Evolutionary conservation across 495 filamentous ascomycete genomes (phyloP).

Genomic region (Paragyromitra xinjiangensis): DNA sequence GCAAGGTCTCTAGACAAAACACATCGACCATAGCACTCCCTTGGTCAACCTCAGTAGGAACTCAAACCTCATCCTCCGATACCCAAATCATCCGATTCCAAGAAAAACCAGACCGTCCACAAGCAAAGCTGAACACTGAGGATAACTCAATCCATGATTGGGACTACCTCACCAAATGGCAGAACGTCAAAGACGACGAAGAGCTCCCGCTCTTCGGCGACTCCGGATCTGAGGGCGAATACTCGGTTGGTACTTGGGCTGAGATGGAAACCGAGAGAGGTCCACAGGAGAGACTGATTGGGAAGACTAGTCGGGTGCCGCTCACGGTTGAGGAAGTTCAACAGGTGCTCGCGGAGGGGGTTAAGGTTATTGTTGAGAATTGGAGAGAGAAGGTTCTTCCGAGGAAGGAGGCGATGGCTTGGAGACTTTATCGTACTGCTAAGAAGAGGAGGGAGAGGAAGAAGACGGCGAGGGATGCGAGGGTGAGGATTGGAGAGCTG

Average conservation of each 20-base stretch:
- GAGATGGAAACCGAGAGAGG: conserved; percentile 70
- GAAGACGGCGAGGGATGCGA: conserved; percentile 52
- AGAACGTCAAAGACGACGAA: conserved; percentile 61
- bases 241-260: conserved; percentile 66
- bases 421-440: conserved; percentile 68
- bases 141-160: conserved; percentile 49
- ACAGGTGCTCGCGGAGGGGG: conserved; percentile 64
- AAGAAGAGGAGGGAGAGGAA: conserved; percentile 56
- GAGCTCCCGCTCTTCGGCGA: conserved; percentile 72
- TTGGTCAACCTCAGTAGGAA: conserved; percentile 14
- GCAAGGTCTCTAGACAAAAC: conserved; percentile 15
- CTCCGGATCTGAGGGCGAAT: conserved; percentile 67
- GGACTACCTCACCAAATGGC: conserved; percentile 56
- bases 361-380: conserved; percentile 63
- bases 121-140: conserved; percentile 9
- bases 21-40: conserved; percentile 27
- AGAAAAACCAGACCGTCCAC: conserved; percentile 20
- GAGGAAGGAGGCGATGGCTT: conserved; percentile 65
- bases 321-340: conserved; percentile 64
- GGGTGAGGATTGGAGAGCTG: conserved; percentile 54
- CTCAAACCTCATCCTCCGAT: conserved; percentile 25
- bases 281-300: conserved; percentile 32
- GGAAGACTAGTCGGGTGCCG: conserved; percentile 35
- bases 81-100: conserved; percentile 43
- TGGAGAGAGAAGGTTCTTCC: conserved; percentile 70